Evolutionary conservation across 2,329 filamentous ascomycete genomes (phyloP).

Genomic region (Parastagonospora nodorum): DNA sequence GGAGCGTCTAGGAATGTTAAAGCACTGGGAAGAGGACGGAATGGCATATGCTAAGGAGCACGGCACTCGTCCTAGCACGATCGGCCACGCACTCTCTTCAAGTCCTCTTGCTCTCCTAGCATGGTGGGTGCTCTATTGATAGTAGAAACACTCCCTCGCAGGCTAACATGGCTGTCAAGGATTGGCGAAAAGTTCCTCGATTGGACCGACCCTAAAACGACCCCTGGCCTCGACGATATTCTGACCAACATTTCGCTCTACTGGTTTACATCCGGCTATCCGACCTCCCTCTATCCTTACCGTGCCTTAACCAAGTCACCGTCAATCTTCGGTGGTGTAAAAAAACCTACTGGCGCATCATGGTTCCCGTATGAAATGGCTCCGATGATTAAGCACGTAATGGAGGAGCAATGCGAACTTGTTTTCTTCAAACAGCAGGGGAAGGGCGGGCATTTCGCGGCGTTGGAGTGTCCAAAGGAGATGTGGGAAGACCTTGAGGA

Average conservation of each 20-base stretch:
- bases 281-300: conserved; percentile 58
- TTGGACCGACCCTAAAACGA: conserved; percentile 54
- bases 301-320: conserved; percentile 28
- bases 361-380: conserved; percentile 52
- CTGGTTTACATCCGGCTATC: conserved; percentile 58
- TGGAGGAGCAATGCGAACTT: conserved; percentile 46
- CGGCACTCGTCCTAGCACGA: conserved; percentile 60
- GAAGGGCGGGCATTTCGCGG: conserved; percentile 61
- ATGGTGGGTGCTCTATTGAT: conserved; percentile 46
- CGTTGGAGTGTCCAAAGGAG: conserved; percentile 51
- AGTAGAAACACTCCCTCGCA: neutral
- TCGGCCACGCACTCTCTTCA: conserved; percentile 60
- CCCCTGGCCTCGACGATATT: conserved; percentile 50
- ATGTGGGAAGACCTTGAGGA: conserved; percentile 54
- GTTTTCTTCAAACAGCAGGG: conserved; percentile 48
- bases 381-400: conserved; percentile 45
- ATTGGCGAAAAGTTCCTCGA: conserved; percentile 63
- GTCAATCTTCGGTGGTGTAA: neutral
- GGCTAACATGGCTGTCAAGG: conserved; percentile 18
- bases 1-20: conserved; percentile 11
- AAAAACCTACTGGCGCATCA: conserved; percentile 52
- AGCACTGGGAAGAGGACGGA: conserved; percentile 49
- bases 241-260: conserved; percentile 60
- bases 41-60: conserved; percentile 60
- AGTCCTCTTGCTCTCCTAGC: conserved; percentile 63